Evolutionary conservation across 1,284 basidiomycete species (phyloP).

Genomic region (Sporisorium iseilematis-ciliati): DNA sequence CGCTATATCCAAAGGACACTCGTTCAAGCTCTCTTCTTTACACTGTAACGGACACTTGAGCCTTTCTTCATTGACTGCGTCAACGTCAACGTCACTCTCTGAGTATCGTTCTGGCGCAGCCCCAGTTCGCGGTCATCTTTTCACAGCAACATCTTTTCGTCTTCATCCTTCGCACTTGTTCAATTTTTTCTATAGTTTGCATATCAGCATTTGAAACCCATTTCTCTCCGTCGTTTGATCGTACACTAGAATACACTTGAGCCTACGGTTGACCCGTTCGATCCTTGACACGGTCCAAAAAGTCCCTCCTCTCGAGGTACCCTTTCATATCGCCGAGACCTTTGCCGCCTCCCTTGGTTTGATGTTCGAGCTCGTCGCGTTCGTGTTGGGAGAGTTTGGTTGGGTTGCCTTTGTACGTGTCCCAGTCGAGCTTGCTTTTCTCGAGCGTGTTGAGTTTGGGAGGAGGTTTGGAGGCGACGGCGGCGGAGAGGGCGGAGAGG

Average conservation of each 20-base stretch:
- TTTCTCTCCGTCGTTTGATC: slow-evolving; percentile 7
- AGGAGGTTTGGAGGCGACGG: slow-evolving; percentile 45
- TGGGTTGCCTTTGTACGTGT: slow-evolving; percentile 27
- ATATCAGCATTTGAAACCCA: too few species aligned
- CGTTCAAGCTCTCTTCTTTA: neutral
- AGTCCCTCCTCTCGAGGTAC: slow-evolving; percentile 63
- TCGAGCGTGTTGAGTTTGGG: slow-evolving; percentile 68
- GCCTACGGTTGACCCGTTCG: slow-evolving; percentile 35
- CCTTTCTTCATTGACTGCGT: neutral
- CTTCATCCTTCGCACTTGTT: too few species aligned
- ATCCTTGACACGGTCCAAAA: slow-evolving; percentile 64
- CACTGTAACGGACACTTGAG: neutral
- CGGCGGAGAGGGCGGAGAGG: slow-evolving; percentile 49
- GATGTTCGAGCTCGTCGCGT: slow-evolving; percentile 64
- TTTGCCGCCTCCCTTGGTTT: slow-evolving; percentile 64
- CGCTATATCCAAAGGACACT: slow-evolving; percentile 8
- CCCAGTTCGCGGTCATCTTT: too few species aligned
- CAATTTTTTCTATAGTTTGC: too few species aligned
- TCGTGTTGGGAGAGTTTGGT: slow-evolving; percentile 56
- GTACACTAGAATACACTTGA: neutral
- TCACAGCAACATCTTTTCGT: too few species aligned
- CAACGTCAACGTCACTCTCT: too few species aligned
- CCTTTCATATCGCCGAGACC: slow-evolving; percentile 66
- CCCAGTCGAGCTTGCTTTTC: slow-evolving; percentile 68
- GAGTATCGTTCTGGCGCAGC: too few species aligned